Conservation (phyloP, 768 basidiomycete species). For the Leccinum subtestaceum region DNA sequence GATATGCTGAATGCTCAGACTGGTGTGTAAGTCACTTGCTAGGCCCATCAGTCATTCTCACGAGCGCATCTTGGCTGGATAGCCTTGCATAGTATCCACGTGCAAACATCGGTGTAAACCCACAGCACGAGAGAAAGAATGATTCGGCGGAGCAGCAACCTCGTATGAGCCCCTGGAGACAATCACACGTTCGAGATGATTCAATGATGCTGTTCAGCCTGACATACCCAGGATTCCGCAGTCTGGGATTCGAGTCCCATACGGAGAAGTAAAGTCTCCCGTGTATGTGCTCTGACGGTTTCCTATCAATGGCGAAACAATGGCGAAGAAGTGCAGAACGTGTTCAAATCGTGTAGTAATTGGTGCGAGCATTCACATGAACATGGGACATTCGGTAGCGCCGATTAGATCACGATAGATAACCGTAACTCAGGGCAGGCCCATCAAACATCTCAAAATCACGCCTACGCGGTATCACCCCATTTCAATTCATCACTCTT, state of each 20-base stretch:
- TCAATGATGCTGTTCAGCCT: neutral
- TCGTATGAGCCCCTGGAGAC: neutral
- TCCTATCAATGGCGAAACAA: neutral
- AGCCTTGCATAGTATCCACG: neutral
- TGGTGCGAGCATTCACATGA: constrained; percentile 22
- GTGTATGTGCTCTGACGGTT: neutral
- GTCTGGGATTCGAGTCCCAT: neutral
- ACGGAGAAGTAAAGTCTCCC: neutral
- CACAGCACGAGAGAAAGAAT: neutral
- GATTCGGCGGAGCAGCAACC: neutral
- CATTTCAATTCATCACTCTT: constrained; percentile 11
- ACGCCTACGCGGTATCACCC: constrained; percentile 2
- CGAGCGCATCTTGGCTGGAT: neutral
- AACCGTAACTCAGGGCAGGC: constrained; percentile 35
- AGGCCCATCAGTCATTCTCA: neutral
- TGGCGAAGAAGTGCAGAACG: neutral
- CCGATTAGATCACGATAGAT: constrained; percentile 26
- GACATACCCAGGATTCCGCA: neutral
- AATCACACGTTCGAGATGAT: neutral
- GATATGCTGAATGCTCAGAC: neutral
- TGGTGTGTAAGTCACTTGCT: neutral
- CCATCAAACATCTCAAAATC: constrained; percentile 29
- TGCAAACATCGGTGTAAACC: neutral
- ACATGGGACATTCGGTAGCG: constrained; percentile 6
- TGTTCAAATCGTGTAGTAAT: neutral